Percentiles rank a stretch among this genome's conserved stretches.
Conservation (phyloP, 345 rosid genomes). For the Hibiscus syriacus region DNA sequence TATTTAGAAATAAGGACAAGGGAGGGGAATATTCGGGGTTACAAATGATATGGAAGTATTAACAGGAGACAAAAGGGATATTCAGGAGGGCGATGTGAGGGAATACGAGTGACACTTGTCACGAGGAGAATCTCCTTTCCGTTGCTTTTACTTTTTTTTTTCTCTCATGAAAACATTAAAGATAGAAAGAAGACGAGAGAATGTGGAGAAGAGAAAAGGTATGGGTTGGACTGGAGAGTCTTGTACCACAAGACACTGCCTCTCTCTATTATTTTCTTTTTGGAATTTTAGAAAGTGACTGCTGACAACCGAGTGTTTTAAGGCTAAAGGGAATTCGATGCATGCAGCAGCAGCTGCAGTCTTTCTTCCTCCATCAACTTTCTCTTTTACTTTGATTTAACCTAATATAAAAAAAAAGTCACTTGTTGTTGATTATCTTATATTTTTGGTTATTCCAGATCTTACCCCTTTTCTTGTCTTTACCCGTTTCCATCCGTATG, state of each 20-base stretch:
- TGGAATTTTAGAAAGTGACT: conserved; percentile 40
- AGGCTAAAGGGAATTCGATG: conserved; percentile 45
- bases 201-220: conserved; percentile 27
- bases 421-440: no score
- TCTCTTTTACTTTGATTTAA: conserved; percentile 20
- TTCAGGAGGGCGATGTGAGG: conserved; percentile 35
- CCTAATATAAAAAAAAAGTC: conserved; percentile 11
- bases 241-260: conserved; percentile 45
- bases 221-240: conserved; percentile 44
- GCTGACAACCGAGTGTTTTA: not conserved
- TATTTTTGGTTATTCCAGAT: not conserved
- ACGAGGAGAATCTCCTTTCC: conserved; percentile 36
- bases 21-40: no score
- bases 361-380: not conserved
- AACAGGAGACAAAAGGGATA: conserved; percentile 61
- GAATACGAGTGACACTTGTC: conserved; percentile 49
- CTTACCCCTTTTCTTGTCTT: not conserved
- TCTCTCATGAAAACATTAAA: not conserved
- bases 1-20: no score
- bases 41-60: conserved; percentile 15
- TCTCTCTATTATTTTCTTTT: not conserved
- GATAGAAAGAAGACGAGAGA: conserved; percentile 10
- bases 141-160: not conserved
- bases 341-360: conserved; percentile 10
- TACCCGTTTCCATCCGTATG: not conserved